Percentiles rank a stretch among this genome's conserved stretches.
phyloP scores from a whole-genome alignment of 805 yeast genomes.

The Yarrowia sp. region DNA sequence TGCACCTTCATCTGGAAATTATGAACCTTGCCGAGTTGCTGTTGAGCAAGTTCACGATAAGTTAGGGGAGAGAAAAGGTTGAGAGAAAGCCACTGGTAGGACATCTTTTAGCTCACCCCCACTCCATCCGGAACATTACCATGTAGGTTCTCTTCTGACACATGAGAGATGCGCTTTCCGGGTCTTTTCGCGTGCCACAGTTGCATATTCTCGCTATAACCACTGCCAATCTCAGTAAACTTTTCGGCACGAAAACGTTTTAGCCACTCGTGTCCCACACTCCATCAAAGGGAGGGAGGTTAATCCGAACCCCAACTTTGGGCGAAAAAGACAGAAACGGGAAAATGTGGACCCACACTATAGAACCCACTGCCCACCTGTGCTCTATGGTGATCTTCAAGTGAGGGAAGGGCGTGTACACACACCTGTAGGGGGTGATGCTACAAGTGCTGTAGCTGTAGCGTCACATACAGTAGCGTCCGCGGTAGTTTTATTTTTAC shows the following conservation, averaged over 20 bases:
- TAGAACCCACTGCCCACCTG: too few species aligned
- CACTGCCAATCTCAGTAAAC: slow-evolving; percentile 1
- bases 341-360: slow-evolving; percentile 14
- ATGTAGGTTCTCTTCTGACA: too few species aligned
- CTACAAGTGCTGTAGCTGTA: not conserved
- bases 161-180: slow-evolving; percentile 7
- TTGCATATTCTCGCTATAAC: not conserved
- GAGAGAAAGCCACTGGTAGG: too few species aligned
- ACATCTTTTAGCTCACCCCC: too few species aligned
- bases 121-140: too few species aligned
- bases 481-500: too few species aligned
- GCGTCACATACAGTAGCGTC: not conserved
- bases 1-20: slow-evolving; percentile 1
- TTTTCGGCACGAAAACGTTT: slow-evolving; percentile 17
- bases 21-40: slow-evolving; percentile 18
- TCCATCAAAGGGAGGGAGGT: slow-evolving; percentile 10
- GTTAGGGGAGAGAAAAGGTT: not conserved
- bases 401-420: not conserved
- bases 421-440: too few species aligned
- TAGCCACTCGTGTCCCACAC: slow-evolving; percentile 6
- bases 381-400: not conserved
- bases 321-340: not conserved
- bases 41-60: slow-evolving; percentile 20
- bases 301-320: slow-evolving; percentile 2
- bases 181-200: slow-evolving; percentile 8